These are phyloP conservation scores for Paramecium bursaria DNA, from an alignment of 73 alveolate species.

Conservation along the genomic window DNA sequence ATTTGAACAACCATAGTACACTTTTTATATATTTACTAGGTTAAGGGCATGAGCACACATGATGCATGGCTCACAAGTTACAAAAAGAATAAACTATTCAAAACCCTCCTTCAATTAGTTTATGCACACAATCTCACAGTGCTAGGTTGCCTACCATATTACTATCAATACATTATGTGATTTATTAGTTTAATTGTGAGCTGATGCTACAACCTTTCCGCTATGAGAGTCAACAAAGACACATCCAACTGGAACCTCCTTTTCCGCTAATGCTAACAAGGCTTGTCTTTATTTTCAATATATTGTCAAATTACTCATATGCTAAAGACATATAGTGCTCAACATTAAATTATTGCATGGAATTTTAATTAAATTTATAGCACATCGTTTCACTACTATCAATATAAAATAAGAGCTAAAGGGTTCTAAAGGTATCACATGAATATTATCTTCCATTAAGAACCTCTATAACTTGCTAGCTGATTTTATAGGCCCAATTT, in stretches of 20 bases:
- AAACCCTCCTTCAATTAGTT: constrained; percentile 64
- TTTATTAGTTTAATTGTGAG: constrained; percentile 87
- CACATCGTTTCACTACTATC: no score
- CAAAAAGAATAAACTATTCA: constrained; percentile 83
- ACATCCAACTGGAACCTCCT: constrained; percentile 98
- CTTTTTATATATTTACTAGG: constrained; percentile 77
- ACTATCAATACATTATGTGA: constrained; percentile 75
- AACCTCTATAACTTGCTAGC: no score
- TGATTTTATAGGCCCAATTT: no score
- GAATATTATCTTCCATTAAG: no score
- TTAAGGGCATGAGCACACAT: constrained; percentile 94
- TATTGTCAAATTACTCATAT: no score
- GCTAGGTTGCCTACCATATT: constrained; percentile 83
- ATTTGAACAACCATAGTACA: constrained; percentile 89
- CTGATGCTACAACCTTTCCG: constrained; percentile 75
- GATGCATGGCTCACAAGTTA: constrained; percentile 95
- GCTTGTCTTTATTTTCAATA: no score
- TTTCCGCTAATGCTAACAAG: constrained; percentile 70
- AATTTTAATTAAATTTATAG: no score
- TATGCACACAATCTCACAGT: constrained; percentile 94
- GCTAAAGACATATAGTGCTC: constrained; percentile 1
- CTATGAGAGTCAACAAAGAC: constrained; percentile 81
- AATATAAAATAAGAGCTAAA: no score
- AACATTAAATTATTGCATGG: no score
- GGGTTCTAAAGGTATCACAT: no score